Percentiles rank a stretch among this genome's conserved stretches.
phyloP scores from a whole-genome alignment of 1,284 basidiomycete genomes.

The Sphaerobolus stellatus region DNA sequence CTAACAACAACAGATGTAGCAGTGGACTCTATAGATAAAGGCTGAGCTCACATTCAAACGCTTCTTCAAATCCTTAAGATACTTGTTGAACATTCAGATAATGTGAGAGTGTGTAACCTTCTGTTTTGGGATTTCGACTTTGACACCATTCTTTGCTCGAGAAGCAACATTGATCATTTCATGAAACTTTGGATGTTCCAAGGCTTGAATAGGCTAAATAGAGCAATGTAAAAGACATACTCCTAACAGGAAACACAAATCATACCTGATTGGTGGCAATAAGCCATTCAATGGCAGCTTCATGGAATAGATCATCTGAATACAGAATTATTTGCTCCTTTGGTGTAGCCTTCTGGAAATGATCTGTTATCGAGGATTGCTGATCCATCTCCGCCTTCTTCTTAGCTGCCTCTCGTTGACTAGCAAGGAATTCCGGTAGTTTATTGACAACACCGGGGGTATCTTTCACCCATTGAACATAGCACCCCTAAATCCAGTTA shows the following conservation, averaged over 20 bases:
- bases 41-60: constrained; percentile 28
- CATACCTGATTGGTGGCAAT: constrained; percentile 38
- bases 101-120: constrained; percentile 29
- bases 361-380: neutral
- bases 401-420: neutral
- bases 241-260: neutral
- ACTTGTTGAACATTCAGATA: constrained; percentile 34
- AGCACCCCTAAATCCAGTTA: neutral
- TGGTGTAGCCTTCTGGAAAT: neutral
- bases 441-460: neutral
- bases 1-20: neutral
- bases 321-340: constrained; percentile 23
- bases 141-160: constrained; percentile 26
- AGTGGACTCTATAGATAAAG: neutral
- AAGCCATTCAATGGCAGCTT: constrained; percentile 37
- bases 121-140: constrained; percentile 23
- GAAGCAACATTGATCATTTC: constrained; percentile 33
- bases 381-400: neutral
- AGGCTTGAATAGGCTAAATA: constrained; percentile 29
- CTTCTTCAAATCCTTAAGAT: constrained; percentile 26
- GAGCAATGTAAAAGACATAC: neutral
- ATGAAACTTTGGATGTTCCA: constrained; percentile 30
- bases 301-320: constrained; percentile 26
- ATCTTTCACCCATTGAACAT: neutral
- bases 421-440: neutral